phyloP scores from a whole-genome alignment of 352 stramenopile genomes.

The Phytophthora pistaciae region DNA sequence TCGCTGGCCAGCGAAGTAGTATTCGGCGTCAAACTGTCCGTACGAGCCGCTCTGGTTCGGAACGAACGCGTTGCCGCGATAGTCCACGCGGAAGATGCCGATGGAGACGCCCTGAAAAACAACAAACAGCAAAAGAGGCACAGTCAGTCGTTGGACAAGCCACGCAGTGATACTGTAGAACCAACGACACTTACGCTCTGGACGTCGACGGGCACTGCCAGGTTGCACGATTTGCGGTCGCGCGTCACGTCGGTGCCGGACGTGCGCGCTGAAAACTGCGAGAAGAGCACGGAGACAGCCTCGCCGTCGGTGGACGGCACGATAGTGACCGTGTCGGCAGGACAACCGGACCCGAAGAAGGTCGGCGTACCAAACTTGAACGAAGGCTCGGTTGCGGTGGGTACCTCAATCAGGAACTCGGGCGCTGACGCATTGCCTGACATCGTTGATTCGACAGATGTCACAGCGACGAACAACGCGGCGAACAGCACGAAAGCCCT shows the following conservation, averaged over 20 bases:
- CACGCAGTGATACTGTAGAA: slow-evolving; percentile 5
- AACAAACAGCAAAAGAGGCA: neutral
- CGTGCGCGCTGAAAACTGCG: slow-evolving; percentile 39
- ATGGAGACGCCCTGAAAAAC: slow-evolving; percentile 34
- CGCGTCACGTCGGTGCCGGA: slow-evolving; percentile 32
- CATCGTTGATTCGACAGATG: neutral
- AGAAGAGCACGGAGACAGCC: slow-evolving; percentile 42
- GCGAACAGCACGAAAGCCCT: neutral
- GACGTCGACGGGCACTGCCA: slow-evolving; percentile 53
- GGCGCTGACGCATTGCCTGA: neutral
- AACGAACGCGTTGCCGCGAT: slow-evolving; percentile 55
- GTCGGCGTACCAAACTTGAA: slow-evolving; percentile 36
- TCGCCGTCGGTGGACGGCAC: slow-evolving; percentile 39
- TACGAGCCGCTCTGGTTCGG: slow-evolving; percentile 40
- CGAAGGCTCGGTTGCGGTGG: slow-evolving; percentile 15
- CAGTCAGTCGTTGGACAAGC: slow-evolving; percentile 16
- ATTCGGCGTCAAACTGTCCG: slow-evolving; percentile 62
- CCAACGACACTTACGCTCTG: slow-evolving; percentile 32
- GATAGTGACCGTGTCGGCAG: slow-evolving; percentile 29
- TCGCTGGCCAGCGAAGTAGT: slow-evolving; percentile 62
- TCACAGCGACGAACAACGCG: neutral
- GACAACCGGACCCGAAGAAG: slow-evolving; percentile 40
- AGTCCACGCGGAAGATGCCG: slow-evolving; percentile 57
- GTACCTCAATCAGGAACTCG: neutral
- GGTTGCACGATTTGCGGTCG: slow-evolving; percentile 52